Conservation (phyloP, 1,284 basidiomycete genomes). For the Melampsora larici-populina region DNA sequence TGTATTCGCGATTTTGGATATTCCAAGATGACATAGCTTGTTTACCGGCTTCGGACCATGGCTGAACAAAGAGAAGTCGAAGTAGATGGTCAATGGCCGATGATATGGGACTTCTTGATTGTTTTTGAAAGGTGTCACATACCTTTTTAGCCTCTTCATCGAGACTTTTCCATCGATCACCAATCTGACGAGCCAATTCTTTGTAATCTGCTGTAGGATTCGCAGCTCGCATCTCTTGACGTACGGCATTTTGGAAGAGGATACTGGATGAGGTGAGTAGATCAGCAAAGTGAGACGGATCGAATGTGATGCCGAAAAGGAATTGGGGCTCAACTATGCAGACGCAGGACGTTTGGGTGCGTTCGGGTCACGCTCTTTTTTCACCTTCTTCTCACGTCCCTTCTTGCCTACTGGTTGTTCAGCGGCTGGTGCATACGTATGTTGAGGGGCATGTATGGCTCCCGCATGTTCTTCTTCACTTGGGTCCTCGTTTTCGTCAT, state of each 20-base stretch:
- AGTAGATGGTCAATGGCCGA: not conserved
- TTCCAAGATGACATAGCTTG: conserved; percentile 33
- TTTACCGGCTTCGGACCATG: conserved; percentile 38
- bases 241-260: conserved; percentile 34
- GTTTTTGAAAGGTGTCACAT: conserved; percentile 46
- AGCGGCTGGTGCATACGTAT: conserved; percentile 9
- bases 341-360: conserved; percentile 36
- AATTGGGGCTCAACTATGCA: conserved; percentile 36
- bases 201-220: conserved; percentile 67
- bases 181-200: conserved; percentile 70
- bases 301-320: not conserved
- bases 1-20: conserved; percentile 28
- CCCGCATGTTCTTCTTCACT: conserved; percentile 15
- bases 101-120: not conserved
- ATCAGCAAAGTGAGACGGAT: no score
- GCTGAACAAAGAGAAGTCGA: not conserved
- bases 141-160: conserved; percentile 70
- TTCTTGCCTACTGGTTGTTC: conserved; percentile 10
- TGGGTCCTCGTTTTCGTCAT: conserved; percentile 13
- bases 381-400: conserved; percentile 44
- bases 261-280: not conserved
- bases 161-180: conserved; percentile 71
- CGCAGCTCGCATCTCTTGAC: conserved; percentile 61
- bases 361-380: conserved; percentile 32
- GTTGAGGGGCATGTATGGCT: not conserved